These are phyloP conservation scores for Seminavis robusta DNA, from an alignment of 108 stramenopile genomes.

Conservation along the genomic window DNA sequence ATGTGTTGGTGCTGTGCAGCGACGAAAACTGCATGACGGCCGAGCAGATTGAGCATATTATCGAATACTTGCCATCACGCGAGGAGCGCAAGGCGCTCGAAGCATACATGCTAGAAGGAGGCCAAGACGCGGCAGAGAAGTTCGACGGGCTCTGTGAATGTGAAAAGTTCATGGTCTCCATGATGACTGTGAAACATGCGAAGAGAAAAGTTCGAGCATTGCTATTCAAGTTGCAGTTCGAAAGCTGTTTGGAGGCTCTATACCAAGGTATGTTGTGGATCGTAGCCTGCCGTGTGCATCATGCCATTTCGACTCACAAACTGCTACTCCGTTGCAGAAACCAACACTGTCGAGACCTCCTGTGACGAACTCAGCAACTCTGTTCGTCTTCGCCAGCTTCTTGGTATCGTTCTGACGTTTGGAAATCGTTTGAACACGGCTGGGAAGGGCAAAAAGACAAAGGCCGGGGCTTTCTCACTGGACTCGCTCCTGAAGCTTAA, in stretches of 20 bases:
- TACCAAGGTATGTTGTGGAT: slow-evolving; percentile 38
- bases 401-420: slow-evolving; percentile 87
- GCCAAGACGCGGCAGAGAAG: slow-evolving; percentile 63
- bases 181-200: slow-evolving; percentile 88
- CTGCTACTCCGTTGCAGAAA: slow-evolving; percentile 26
- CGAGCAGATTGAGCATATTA: slow-evolving; percentile 81
- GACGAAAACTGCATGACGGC: slow-evolving; percentile 66
- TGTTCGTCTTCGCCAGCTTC: slow-evolving; percentile 73
- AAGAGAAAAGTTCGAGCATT: slow-evolving; percentile 80
- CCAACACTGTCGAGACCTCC: slow-evolving; percentile 64
- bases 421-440: slow-evolving; percentile 91
- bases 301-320: too few species aligned
- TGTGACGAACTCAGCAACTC: slow-evolving; percentile 83
- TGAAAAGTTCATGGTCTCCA: slow-evolving; percentile 88
- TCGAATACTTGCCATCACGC: slow-evolving; percentile 82
- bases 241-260: slow-evolving; percentile 65
- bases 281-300: too few species aligned
- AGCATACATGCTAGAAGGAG: slow-evolving; percentile 69
- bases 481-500: slow-evolving; percentile 93
- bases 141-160: slow-evolving; percentile 82
- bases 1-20: slow-evolving; percentile 7
- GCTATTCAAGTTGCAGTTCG: slow-evolving; percentile 85
- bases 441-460: slow-evolving; percentile 55
- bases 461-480: slow-evolving; percentile 88
- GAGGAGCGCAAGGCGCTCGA: slow-evolving; percentile 73